Percentiles rank a stretch among this genome's conserved stretches.
Evolutionary conservation across 108 stramenopile genomes (phyloP).

Genomic region (Cafeteria roenbergensis): DNA sequence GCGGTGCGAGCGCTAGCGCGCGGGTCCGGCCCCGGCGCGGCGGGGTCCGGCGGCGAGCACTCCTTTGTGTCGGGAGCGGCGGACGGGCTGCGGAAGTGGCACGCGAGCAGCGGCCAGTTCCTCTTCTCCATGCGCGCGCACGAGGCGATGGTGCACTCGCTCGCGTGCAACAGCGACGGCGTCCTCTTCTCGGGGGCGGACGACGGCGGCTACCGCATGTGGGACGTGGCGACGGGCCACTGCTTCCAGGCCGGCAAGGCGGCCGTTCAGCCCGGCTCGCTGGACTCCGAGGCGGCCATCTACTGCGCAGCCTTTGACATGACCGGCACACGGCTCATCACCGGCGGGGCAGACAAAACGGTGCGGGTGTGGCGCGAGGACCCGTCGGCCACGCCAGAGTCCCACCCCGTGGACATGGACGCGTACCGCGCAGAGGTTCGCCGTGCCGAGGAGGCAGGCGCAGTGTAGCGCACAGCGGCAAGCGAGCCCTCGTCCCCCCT

Average conservation of each 20-base stretch:
- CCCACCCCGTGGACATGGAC: constrained; percentile 87
- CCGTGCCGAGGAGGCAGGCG: too few relatives aligned
- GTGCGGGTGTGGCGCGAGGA: constrained; percentile 98
- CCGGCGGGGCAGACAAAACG: constrained; percentile 95
- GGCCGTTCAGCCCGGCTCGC: constrained; percentile 85
- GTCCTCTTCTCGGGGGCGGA: constrained; percentile 89
- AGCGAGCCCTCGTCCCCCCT: too few relatives aligned
- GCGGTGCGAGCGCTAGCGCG: constrained; percentile 66
- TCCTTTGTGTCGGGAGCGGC: constrained; percentile 86
- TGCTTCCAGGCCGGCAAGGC: constrained; percentile 71
- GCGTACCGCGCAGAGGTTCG: constrained; percentile 64
- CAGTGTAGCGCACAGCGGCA: too few relatives aligned
- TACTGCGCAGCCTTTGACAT: constrained; percentile 77
- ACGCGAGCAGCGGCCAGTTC: constrained; percentile 72
- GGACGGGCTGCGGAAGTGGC: constrained; percentile 90
- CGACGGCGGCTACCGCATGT: constrained; percentile 83
- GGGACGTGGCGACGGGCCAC: constrained; percentile 93
- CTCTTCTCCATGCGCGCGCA: constrained; percentile 78
- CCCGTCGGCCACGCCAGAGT: constrained; percentile 66
- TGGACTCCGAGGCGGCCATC: constrained; percentile 92
- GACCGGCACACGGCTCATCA: constrained; percentile 88
- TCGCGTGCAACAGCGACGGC: constrained; percentile 86
- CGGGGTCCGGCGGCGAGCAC: constrained; percentile 11
- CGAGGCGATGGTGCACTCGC: constrained; percentile 77
- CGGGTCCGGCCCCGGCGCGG: constrained; percentile 32